These are phyloP conservation scores for Cercis canadensis DNA, from an alignment of 306 rosid genomes.

Conservation along the genomic window DNA sequence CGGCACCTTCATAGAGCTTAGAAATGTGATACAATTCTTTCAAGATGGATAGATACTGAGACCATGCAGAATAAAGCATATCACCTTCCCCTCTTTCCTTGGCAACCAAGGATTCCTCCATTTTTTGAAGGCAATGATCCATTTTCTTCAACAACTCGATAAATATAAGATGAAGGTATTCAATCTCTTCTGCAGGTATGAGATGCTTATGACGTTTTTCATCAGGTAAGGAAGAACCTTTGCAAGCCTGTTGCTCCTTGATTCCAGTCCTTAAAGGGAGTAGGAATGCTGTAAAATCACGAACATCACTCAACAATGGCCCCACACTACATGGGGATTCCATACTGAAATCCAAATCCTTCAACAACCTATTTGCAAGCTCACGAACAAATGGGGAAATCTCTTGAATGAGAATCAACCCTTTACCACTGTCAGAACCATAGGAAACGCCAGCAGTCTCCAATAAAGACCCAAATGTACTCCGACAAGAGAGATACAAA, in stretches of 20 bases:
- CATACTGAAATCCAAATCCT: slow-evolving; percentile 56
- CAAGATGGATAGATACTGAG: slow-evolving; percentile 62
- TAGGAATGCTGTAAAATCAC: slow-evolving; percentile 53
- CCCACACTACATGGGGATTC: slow-evolving; percentile 45
- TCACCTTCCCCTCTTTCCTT: slow-evolving; percentile 48
- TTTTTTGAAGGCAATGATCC: slow-evolving; percentile 52
- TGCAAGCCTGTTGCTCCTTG: slow-evolving; percentile 9
- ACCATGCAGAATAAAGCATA: slow-evolving; percentile 48
- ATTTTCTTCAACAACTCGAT: slow-evolving; percentile 51
- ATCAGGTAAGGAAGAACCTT: slow-evolving; percentile 20
- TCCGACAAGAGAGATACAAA: slow-evolving; percentile 61
- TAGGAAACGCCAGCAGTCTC: slow-evolving; percentile 31
- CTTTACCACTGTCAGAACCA: slow-evolving; percentile 31
- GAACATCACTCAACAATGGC: slow-evolving; percentile 54
- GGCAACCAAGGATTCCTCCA: slow-evolving; percentile 53
- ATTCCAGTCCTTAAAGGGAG: slow-evolving; percentile 49
- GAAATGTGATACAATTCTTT: slow-evolving; percentile 63
- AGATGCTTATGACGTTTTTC: slow-evolving; percentile 37
- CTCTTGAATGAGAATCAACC: slow-evolving; percentile 45
- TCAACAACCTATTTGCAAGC: slow-evolving; percentile 47
- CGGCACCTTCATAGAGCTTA: slow-evolving; percentile 54
- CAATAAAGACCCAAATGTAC: slow-evolving; percentile 54
- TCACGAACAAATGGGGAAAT: slow-evolving; percentile 62
- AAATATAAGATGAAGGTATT: slow-evolving; percentile 45
- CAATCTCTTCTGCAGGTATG: slow-evolving; percentile 46